A percentile compares a stretch with the other conserved stretches of the same genome.
These are phyloP conservation scores for Diplodia intermedia DNA, from an alignment of 2,329 filamentous ascomycete species.

Conservation along the genomic window DNA sequence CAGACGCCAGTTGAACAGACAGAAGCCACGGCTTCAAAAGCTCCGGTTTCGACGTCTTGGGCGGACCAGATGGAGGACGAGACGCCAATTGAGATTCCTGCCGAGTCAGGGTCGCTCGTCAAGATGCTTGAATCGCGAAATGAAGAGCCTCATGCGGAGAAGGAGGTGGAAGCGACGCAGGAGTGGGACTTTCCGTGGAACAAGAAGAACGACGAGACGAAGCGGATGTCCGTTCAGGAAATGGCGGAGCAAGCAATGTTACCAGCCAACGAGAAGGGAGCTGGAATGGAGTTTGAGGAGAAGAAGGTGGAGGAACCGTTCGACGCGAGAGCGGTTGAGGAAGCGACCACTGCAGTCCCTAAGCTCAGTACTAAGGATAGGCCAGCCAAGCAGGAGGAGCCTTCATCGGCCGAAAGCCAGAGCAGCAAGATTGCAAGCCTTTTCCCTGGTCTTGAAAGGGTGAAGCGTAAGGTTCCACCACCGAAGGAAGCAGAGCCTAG, in stretches of 20 bases:
- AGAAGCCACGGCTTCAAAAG: background rate
- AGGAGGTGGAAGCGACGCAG: background rate
- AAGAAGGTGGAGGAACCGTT: background rate
- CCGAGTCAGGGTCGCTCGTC: constrained; percentile 6
- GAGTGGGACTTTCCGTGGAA: constrained; percentile 19
- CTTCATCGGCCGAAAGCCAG: constrained; percentile 10
- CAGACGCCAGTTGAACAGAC: constrained; percentile 28
- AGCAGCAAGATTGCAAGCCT: constrained; percentile 32
- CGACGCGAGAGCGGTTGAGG: background rate
- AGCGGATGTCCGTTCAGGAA: constrained; percentile 14
- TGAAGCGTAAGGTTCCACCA: constrained; percentile 47
- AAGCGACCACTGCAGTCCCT: background rate
- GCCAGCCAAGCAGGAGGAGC: background rate
- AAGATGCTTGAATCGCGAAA: background rate
- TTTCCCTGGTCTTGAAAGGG: constrained; percentile 35
- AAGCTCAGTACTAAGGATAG: background rate
- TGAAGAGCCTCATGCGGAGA: background rate
- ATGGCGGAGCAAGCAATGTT: constrained; percentile 9
- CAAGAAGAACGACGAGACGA: background rate
- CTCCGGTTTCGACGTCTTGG: constrained; percentile 17
- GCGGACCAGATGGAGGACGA: constrained; percentile 24
- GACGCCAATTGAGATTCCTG: constrained; percentile 7
- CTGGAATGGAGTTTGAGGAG: background rate
- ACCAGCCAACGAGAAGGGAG: background rate
- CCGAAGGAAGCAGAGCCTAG: constrained; percentile 40